phyloP scores from a whole-genome alignment of 305 asterid species.

The Ilex paraguariensis region DNA sequence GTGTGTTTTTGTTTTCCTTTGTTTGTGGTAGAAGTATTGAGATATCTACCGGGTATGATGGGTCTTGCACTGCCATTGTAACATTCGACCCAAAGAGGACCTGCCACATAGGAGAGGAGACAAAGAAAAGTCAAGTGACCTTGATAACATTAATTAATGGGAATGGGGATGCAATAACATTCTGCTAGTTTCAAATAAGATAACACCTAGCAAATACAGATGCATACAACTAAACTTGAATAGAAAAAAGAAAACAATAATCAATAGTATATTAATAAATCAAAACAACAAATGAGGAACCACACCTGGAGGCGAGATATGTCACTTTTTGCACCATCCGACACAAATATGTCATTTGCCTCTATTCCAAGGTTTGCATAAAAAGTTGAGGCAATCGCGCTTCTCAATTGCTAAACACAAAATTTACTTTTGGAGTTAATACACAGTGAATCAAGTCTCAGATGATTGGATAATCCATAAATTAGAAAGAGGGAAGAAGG shows the following conservation, averaged over 20 bases:
- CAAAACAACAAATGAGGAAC: conserved; percentile 5
- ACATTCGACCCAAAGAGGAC: conserved; percentile 91
- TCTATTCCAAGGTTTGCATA: conserved; percentile 80
- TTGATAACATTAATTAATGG: background rate
- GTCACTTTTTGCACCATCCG: conserved; percentile 99
- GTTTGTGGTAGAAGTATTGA: background rate
- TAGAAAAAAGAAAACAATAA: no score
- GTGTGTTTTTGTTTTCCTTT: no score
- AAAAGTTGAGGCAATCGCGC: conserved; percentile 79
- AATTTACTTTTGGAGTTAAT: no score
- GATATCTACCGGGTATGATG: conserved; percentile 83
- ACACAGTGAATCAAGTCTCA: no score
- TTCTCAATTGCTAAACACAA: conserved; percentile 60
- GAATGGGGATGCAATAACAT: background rate
- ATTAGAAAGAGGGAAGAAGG: background rate
- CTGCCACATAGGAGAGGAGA: conserved; percentile 36
- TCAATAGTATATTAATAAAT: background rate
- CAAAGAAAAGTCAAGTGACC: background rate
- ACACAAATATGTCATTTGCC: conserved; percentile 86
- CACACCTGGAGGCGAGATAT: conserved; percentile 95
- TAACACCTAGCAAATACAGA: background rate
- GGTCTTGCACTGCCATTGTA: conserved; percentile 94
- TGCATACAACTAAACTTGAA: no score
- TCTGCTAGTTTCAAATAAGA: background rate
- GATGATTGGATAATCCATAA: background rate